Evolutionary conservation across 768 basidiomycete genomes (phyloP), one percentile per base, ranked within the genome.

Genomic region (Trametes cingulata): DNA sequence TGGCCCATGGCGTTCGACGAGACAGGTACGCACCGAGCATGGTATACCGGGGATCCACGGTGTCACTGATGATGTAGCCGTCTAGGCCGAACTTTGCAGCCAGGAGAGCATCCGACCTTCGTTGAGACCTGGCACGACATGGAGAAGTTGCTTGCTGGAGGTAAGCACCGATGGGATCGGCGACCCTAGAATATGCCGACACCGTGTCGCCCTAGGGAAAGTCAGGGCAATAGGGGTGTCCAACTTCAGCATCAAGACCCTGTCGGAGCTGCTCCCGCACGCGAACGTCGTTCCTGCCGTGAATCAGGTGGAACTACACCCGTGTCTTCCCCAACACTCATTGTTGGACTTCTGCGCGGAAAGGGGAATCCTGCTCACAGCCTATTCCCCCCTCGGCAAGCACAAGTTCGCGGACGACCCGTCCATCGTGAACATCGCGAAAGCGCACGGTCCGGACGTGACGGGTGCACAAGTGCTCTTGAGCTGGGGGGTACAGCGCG

Each of bases 221-320:
- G 74, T 65, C 37, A 74, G 65, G 53, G 52, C 66, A 22, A 76
- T 74, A 64, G 79, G 78, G 12, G 75, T 80, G 10, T 76, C 73
- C 49, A 81, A 80, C 70, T 78, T 77, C 65, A 74, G 71, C 45
- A 71, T 77, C 49, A 82, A 82, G 65, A 71, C 67, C 29, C 65
- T 73, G 47, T 66, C 66, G 55, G 59, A 74, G 37, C 74, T 86
- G 7, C 69, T 82, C 29, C 72, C 78, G 37, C 74, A 77, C 20
- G 78, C 76, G 60, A 79, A 72, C 20, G 78, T 88, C 64, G 75
- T 80, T n/a, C 87, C 89, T 17, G 84, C 83, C 36, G 79, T 84
- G 15, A 85, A 90, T 66, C 89, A 91, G 70, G 80, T 87, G 19
- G 84, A 86, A 73, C 72, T 85, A 3, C 91, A 93, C 71, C 89